A percentile compares a stretch with the other conserved stretches of the same genome.
These are phyloP conservation scores for Vishniacozyma victoriae DNA, from an alignment of 768 basidiomycete genomes.

Conservation along the genomic window DNA sequence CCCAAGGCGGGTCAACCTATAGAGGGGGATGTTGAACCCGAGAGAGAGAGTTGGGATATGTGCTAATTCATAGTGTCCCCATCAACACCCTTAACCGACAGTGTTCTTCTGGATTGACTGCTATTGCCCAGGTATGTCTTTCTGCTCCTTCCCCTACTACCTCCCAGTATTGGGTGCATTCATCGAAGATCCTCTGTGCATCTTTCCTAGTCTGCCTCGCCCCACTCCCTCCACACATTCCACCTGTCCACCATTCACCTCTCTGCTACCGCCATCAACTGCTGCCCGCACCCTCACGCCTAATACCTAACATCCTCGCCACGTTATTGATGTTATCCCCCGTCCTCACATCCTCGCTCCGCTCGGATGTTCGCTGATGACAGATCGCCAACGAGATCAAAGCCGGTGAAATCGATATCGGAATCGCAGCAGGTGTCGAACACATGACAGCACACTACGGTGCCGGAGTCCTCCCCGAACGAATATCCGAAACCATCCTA, in stretches of 20 bases:
- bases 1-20: too few relatives aligned
- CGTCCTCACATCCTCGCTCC: neutral
- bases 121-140: conserved; percentile 58
- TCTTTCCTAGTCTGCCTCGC: too few relatives aligned
- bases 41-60: too few relatives aligned
- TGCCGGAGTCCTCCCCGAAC: conserved; percentile 48
- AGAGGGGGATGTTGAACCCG: too few relatives aligned
- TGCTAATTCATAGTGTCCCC: too few relatives aligned
- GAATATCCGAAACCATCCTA: conserved; percentile 56
- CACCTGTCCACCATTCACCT: too few relatives aligned
- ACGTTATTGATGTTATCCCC: neutral
- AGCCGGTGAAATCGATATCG: conserved; percentile 74
- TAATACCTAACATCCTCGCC: neutral
- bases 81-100: conserved; percentile 86
- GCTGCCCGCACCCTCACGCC: neutral
- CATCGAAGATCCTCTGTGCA: too few relatives aligned
- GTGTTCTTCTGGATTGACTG: conserved; percentile 89
- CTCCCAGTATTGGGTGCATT: too few relatives aligned
- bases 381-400: conserved; percentile 78
- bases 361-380: neutral
- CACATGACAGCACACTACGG: conserved; percentile 50
- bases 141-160: neutral
- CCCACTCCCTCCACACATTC: too few relatives aligned
- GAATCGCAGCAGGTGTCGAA: conserved; percentile 59
- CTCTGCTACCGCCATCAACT: neutral